phyloP scores from a whole-genome alignment of 2,329 filamentous ascomycete genomes.

The Aspergillus costaricaensis region DNA sequence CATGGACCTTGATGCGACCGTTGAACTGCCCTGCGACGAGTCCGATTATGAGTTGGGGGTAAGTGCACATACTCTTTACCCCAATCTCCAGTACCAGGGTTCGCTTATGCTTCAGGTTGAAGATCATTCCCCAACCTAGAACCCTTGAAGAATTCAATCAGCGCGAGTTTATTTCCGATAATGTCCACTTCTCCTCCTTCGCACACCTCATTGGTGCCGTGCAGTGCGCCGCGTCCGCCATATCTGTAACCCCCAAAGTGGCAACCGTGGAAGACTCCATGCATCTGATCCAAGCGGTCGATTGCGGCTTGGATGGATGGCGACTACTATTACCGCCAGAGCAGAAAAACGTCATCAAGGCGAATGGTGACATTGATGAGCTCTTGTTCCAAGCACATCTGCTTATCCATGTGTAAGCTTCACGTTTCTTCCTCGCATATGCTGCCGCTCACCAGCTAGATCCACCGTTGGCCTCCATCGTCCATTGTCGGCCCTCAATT shows the following conservation, averaged over 20 bases:
- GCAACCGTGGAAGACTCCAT: conserved; percentile 26
- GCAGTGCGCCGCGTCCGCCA: conserved; percentile 27
- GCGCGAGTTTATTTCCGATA: conserved; percentile 32
- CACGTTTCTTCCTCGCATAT: not conserved
- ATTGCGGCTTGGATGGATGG: conserved; percentile 45
- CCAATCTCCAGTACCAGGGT: no score
- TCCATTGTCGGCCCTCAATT: conserved; percentile 44
- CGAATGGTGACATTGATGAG: conserved; percentile 34
- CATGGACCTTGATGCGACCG: conserved; percentile 25
- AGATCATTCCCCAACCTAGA: conserved; percentile 22
- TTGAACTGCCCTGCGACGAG: conserved; percentile 39
- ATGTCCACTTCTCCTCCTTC: conserved; percentile 34
- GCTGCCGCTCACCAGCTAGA: conserved; percentile 24
- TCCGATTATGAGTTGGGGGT: conserved; percentile 34
- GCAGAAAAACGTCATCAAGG: conserved; percentile 36
- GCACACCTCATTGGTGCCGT: conserved; percentile 36
- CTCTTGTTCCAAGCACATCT: conserved; percentile 87
- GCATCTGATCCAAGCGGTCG: conserved; percentile 36
- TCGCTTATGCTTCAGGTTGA: conserved; percentile 4
- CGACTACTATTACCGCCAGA: conserved; percentile 39
- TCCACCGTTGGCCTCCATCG: conserved; percentile 41
- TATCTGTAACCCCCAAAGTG: conserved; percentile 27
- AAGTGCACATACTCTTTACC: not conserved
- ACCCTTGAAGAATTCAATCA: conserved; percentile 36
- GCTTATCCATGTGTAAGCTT: conserved; percentile 55